Evolutionary conservation across 108 stramenopile species (phyloP).

Genomic region (Skeletonema marinoi): DNA sequence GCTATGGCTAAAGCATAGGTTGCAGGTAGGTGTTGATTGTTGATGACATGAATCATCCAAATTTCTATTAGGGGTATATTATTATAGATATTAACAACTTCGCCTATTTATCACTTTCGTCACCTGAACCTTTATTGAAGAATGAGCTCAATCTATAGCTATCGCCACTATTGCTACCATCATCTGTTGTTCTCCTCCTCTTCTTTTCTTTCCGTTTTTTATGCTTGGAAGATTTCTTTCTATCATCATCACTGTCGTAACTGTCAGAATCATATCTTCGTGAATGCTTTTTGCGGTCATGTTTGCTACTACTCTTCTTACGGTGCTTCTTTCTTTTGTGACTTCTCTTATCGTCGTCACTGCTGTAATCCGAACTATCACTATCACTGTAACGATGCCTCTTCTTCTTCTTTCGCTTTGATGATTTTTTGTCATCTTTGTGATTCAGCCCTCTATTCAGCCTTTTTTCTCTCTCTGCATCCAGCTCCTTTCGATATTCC

Average conservation of each 20-base stretch:
- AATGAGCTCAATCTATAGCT: conserved; percentile 72
- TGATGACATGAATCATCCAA: not conserved
- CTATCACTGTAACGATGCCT: conserved; percentile 50
- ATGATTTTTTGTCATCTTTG: conserved; percentile 40
- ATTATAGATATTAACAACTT: not conserved
- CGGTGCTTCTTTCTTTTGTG: conserved; percentile 49
- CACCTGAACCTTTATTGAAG: conserved; percentile 62
- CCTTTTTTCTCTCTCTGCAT: conserved; percentile 81
- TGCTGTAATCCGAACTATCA: conserved; percentile 32
- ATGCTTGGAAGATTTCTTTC: conserved; percentile 46
- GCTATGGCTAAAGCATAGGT: not conserved
- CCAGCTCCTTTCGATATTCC: conserved; percentile 90
- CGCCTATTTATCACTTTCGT: conserved; percentile 29
- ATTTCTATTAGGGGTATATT: not conserved
- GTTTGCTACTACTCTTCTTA: conserved; percentile 43
- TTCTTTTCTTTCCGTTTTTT: conserved; percentile 42
- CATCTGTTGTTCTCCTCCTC: conserved; percentile 29
- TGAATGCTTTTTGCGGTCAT: conserved; percentile 43
- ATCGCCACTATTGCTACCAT: conserved; percentile 59
- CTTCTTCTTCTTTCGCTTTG: conserved; percentile 58
- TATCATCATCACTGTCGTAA: conserved; percentile 48
- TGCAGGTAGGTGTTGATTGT: not conserved
- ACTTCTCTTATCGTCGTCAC: conserved; percentile 31
- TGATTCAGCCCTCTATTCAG: conserved; percentile 76
- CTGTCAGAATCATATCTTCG: conserved; percentile 28